These are phyloP conservation scores for Schizophyllum commune DNA, from an alignment of 1,284 basidiomycete genomes.

Conservation along the genomic window DNA sequence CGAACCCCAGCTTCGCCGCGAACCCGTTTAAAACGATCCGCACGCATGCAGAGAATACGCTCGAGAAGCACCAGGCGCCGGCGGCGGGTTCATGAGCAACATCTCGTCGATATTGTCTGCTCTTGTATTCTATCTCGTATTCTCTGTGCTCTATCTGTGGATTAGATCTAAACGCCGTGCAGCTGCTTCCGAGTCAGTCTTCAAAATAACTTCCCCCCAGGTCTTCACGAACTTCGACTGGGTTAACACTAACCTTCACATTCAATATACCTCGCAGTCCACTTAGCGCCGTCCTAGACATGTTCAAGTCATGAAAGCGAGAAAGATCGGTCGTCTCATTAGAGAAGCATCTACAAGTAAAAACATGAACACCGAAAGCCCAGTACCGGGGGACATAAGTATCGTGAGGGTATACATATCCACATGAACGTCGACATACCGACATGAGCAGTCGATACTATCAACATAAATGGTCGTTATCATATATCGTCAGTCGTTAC, in stretches of 20 bases:
- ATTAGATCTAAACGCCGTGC: too few relatives aligned
- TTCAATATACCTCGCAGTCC: too few relatives aligned
- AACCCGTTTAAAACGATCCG: constrained; percentile 77
- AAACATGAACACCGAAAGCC: not conserved
- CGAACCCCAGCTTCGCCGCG: constrained; percentile 55
- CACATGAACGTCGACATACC: not conserved
- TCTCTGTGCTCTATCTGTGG: too few relatives aligned
- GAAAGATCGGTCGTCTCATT: not conserved
- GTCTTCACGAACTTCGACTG: too few relatives aligned
- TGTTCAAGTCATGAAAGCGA: too few relatives aligned
- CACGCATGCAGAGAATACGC: constrained; percentile 73
- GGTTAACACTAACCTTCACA: too few relatives aligned
- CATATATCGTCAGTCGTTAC: not conserved
- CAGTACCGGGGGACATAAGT: constrained; percentile 3
- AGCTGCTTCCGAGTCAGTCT: too few relatives aligned
- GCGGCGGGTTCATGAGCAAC: too few relatives aligned
- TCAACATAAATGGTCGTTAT: not conserved
- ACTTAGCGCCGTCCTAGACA: too few relatives aligned
- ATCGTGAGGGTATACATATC: not conserved
- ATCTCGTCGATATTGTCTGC: too few relatives aligned
- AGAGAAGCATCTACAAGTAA: not conserved
- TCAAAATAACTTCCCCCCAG: too few relatives aligned
- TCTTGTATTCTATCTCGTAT: not conserved
- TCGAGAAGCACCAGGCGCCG: constrained; percentile 39
- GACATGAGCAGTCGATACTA: too few relatives aligned